These are phyloP conservation scores for Exobasidium cylindrosporum DNA, from an alignment of 1,284 basidiomycete species.

Conservation along the genomic window DNA sequence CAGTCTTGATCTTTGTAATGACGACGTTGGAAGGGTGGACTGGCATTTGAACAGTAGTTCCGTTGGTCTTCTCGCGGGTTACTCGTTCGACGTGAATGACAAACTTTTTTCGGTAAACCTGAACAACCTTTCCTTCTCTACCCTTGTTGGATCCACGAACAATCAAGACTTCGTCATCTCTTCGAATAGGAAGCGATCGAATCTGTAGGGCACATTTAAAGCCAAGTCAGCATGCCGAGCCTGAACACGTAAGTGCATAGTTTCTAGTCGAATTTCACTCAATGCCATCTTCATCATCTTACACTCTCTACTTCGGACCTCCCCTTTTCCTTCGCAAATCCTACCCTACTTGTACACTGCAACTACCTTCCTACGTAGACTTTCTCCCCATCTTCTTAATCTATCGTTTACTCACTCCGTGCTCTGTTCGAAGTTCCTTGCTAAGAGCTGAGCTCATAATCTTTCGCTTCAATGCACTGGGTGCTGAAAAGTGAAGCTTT, in stretches of 20 bases:
- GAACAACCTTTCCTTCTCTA: constrained; percentile 66
- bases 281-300: constrained; percentile 13
- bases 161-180: constrained; percentile 97
- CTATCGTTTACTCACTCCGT: constrained; percentile 69
- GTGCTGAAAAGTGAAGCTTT: constrained; percentile 53
- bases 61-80: constrained; percentile 95
- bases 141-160: constrained; percentile 71
- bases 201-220: constrained; percentile 60
- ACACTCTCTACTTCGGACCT: neutral
- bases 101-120: constrained; percentile 98
- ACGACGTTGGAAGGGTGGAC: constrained; percentile 97
- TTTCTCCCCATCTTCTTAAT: neutral
- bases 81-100: constrained; percentile 98
- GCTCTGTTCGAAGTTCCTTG: constrained; percentile 88
- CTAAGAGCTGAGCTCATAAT: constrained; percentile 95
- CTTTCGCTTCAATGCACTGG: constrained; percentile 72
- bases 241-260: neutral
- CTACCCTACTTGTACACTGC: neutral
- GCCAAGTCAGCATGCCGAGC: neutral
- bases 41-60: constrained; percentile 86
- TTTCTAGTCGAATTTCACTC: neutral
- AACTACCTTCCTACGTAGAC: neutral
- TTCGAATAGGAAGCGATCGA: constrained; percentile 91
- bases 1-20: constrained; percentile 61
- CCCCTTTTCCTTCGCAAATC: neutral